Evolutionary conservation across 2,329 filamentous ascomycete species (phyloP), one percentile per base, ranked within the genome.

Genomic region (Fusarium sp.): DNA sequence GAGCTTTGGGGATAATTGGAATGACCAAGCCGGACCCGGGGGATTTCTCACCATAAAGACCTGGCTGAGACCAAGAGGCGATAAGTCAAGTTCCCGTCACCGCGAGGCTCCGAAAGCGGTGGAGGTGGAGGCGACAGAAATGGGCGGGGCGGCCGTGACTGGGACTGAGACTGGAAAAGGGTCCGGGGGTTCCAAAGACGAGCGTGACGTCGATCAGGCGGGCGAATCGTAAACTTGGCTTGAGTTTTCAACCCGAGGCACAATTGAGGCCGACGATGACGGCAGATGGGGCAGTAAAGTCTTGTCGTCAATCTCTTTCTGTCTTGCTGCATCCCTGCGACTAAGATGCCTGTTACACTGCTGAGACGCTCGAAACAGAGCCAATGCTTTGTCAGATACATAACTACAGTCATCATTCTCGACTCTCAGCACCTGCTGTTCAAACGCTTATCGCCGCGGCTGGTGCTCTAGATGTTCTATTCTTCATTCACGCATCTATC

Each of bases 61-160:
- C 40, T 40, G 38, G 38, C 38, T 40, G 36, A 39, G 36, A 19
- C 9, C 36, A 19, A 57, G 42, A 62, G 50, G 46, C 49, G 47
- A 53, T 47, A 59, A 46, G 31, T 51, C 52, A 46, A 53, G 52
- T 52, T 65, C 54, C 19, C 34, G 53, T 57, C 49, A 50, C 65
- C 61, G 57, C 71, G 71, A 75, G 73, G 73, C 73, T 75, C 73
- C 73, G 73, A 75, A 74, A 75, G 70, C 73, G 73, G 73, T 74
- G 61, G 70, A 67, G 72, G 70, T 53, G 55, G 64, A 38, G 39
- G 44, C 46, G 46, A 44, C 40, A 40, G 55, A 38, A 62, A 34
- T 44, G 47, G 52, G 59, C 45, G 59, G 58, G 36, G 33, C 47
- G 46, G 36, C 52, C 47, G 44, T 56, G 49, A 52, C 36, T 38